Conservation (phyloP, 176 grass and related monocot species). For the Carex kokanica region DNA sequence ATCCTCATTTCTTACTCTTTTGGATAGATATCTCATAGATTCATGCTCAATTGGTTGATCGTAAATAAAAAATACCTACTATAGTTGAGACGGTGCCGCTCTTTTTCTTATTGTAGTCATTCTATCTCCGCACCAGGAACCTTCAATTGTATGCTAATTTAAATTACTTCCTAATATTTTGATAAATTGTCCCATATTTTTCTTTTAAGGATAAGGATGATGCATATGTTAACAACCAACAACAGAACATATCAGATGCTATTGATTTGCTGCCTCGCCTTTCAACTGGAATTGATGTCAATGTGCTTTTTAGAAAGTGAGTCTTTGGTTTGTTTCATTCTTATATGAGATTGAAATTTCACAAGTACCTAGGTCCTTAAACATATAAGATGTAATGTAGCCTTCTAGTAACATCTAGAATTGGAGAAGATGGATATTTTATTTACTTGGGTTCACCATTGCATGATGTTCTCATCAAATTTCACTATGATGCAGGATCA, state of each 20-base stretch:
- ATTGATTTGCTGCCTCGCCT: constrained; percentile 81
- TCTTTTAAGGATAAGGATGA: constrained; percentile 57
- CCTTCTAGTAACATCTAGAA: background rate
- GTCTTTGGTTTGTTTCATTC: constrained; percentile 11
- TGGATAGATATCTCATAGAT: background rate
- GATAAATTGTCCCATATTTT: background rate
- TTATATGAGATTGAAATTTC: background rate
- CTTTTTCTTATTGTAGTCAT: background rate
- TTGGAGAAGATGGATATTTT: background rate
- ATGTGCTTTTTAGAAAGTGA: constrained; percentile 89
- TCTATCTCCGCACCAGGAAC: background rate
- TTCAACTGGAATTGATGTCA: constrained; percentile 77
- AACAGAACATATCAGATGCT: constrained; percentile 77
- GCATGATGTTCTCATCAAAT: background rate
- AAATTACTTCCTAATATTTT: background rate
- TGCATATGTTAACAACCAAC: constrained; percentile 64
- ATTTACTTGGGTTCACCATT: background rate
- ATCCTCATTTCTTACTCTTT: background rate
- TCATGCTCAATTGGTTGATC: background rate
- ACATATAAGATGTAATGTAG: background rate
- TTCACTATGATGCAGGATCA: constrained; percentile 48
- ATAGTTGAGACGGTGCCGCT: background rate
- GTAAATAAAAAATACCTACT: background rate
- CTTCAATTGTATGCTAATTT: constrained; percentile 9
- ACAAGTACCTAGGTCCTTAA: background rate